These are phyloP conservation scores for Aspergillus sclerotialis DNA, from an alignment of 2,329 filamentous ascomycete species.

Conservation along the genomic window DNA sequence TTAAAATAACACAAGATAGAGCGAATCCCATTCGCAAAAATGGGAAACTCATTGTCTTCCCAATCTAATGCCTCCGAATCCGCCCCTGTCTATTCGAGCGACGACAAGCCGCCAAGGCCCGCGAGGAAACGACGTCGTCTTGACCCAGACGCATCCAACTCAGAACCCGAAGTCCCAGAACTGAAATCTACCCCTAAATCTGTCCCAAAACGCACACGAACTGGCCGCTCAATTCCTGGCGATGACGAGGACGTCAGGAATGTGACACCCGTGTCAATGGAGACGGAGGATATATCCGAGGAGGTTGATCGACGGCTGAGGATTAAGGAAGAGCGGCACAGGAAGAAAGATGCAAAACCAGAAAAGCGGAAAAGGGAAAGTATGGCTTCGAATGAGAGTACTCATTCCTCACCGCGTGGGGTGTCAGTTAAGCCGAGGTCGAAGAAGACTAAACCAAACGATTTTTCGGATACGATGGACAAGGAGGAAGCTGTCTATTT, in stretches of 20 bases:
- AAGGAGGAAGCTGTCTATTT: too few relatives aligned
- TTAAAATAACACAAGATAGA: too few relatives aligned
- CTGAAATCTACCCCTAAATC: too few relatives aligned
- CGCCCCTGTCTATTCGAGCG: too few relatives aligned
- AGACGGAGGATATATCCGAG: slow-evolving; percentile 39
- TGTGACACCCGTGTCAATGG: slow-evolving; percentile 18
- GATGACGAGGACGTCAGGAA: slow-evolving; percentile 17
- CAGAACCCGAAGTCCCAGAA: too few relatives aligned
- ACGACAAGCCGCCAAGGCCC: too few relatives aligned
- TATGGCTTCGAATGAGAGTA: slow-evolving; percentile 20
- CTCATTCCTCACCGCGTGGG: slow-evolving; percentile 8
- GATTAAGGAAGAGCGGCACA: slow-evolving; percentile 35
- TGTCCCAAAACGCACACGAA: slow-evolving; percentile 11
- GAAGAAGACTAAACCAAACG: slow-evolving; percentile 15
- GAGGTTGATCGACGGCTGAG: slow-evolving; percentile 39
- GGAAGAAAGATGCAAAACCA: slow-evolving; percentile 20
- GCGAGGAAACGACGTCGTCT: too few relatives aligned
- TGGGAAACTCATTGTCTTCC: too few relatives aligned
- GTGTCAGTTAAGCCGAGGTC: slow-evolving; percentile 9
- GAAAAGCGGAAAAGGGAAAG: slow-evolving; percentile 36
- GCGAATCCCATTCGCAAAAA: too few relatives aligned
- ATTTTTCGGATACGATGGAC: too few relatives aligned
- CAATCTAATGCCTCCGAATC: too few relatives aligned
- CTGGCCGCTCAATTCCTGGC: slow-evolving; percentile 12
- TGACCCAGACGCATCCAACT: too few relatives aligned